A percentile compares a stretch with the other conserved stretches of the same genome.
Conservation (phyloP, 768 basidiomycete genomes). For the Crucibulum laeve region DNA sequence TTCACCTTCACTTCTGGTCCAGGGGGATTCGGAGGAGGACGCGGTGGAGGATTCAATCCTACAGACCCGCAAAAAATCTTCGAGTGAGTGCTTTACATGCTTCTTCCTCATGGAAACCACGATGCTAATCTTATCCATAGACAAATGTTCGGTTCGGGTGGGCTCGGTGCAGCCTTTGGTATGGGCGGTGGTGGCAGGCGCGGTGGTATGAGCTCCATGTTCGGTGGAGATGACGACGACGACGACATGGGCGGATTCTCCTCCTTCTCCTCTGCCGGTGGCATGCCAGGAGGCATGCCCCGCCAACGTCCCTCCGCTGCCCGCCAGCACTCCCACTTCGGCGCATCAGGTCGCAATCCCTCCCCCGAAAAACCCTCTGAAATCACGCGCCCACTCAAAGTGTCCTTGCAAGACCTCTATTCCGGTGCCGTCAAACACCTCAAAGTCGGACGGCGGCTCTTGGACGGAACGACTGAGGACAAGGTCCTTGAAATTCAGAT, state of each 20-base stretch:
- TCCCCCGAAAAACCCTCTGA: constrained; percentile 42
- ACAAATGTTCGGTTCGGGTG: constrained; percentile 46
- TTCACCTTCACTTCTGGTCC: constrained; percentile 58
- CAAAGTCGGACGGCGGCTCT: constrained; percentile 72
- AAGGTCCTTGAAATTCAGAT: constrained; percentile 80
- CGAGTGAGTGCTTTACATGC: constrained; percentile 46
- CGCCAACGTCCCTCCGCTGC: constrained; percentile 22
- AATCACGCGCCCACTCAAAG: constrained; percentile 77
- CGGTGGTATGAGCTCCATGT: constrained; percentile 33
- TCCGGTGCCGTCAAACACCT: constrained; percentile 82
- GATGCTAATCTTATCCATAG: constrained; percentile 27
- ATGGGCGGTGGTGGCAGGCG: constrained; percentile 23
- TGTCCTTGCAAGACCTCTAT: constrained; percentile 85
- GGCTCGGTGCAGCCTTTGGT: constrained; percentile 25
- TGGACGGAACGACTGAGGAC: constrained; percentile 77
- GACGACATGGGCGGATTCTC: constrained; percentile 42
- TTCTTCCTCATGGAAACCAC: neutral
- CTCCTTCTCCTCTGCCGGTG: constrained; percentile 32
- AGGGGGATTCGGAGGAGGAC: constrained; percentile 33
- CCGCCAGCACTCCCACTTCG: constrained; percentile 14
- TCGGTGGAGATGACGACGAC: constrained; percentile 35
- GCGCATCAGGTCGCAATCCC: constrained; percentile 20
- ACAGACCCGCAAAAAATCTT: constrained; percentile 86
- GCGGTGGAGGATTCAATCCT: constrained; percentile 60
- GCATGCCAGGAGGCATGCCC: constrained; percentile 56